Base-by-base conservation (phyloP, 1,139 yeast species). In the Saccharomycopsis crataegensis region DNA sequence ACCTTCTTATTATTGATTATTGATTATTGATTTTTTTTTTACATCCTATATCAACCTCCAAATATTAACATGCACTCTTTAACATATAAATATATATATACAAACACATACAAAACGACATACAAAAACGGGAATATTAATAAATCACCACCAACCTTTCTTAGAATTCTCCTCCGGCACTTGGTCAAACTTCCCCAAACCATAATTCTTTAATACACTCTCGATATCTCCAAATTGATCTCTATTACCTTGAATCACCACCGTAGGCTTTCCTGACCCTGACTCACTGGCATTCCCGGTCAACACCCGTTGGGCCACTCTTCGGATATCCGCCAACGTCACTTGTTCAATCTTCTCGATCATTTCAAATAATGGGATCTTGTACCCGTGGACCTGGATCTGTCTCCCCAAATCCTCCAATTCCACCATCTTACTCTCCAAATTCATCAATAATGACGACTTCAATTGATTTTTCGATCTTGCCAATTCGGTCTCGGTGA, bases 401-500 rank as follows among this genome's bases (percentile, higher is more conserved):
- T 93, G 99, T 67, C 99, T 81, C 11, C 99, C 99, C 69, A 91
- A 76, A 65, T 93, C 99, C 68, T 93, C 99, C 53, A 93, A 74
- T 62, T 87, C 91, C 16, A 95, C 96, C 74, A 93, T 78, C 66
- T 86, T 89, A 61, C 94, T 83, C 68, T 93, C 99, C 49, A 91
- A 77, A 64, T 91, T 93, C 96, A 93, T 93, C 65, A 93, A 76
- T 57, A 93, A 73, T 5, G 96, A 85, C n/a, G 94, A 83, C 50
- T 86, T 82, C 55, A 93, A 76, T 71, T 93, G 99, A 67, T 89
- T 91, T 69, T 93, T 93, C 34, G 98, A 96, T 60, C 99, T 78
- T 57, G 76, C 70, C 8, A 93, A 93, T 70, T 93, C 99, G 45
- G 73, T 77, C 16, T 78, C 78, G 8, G 82, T 76, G 48, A 93